Percentiles rank a stretch among this genome's conserved stretches.
Evolutionary conservation across 2,329 filamentous ascomycete genomes (phyloP).

Genomic region (Cordyceps farinosa): DNA sequence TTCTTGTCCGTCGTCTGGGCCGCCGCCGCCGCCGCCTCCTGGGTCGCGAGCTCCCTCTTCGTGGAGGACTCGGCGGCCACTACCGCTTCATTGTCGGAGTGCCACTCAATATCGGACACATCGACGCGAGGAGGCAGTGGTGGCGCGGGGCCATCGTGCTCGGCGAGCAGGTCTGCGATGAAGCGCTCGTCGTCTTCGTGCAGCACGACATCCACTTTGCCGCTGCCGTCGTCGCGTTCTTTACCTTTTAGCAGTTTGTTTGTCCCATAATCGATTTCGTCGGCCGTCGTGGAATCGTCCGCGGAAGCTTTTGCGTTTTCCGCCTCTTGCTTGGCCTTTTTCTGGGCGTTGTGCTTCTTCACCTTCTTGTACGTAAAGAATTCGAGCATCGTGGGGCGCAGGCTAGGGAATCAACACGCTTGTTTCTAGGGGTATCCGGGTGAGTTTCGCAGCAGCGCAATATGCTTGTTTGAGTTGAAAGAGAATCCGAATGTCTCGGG

Average conservation of each 20-base stretch:
- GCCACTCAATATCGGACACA: conserved; percentile 49
- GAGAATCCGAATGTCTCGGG: background rate
- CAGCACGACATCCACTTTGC: conserved; percentile 8
- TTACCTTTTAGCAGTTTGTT: conserved; percentile 13
- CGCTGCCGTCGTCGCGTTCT: conserved; percentile 14
- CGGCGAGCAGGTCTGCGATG: conserved; percentile 40
- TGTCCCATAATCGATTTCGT: conserved; percentile 48
- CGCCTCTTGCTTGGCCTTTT: conserved; percentile 34
- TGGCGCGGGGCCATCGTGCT: conserved; percentile 43
- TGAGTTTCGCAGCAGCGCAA: background rate
- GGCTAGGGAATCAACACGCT: background rate
- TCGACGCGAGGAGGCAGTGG: conserved; percentile 53
- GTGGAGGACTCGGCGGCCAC: conserved; percentile 16
- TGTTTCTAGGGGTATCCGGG: background rate
- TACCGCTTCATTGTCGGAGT: conserved; percentile 32
- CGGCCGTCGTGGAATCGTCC: conserved; percentile 25
- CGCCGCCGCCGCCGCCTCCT: conserved; percentile 22
- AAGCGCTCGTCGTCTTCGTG: conserved; percentile 26
- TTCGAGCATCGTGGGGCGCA: conserved; percentile 51
- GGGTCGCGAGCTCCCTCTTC: conserved; percentile 10
- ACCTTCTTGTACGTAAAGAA: conserved; percentile 61
- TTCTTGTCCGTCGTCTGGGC: conserved; percentile 31
- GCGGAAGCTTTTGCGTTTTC: conserved; percentile 25
- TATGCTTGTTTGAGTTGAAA: background rate
- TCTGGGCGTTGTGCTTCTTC: conserved; percentile 56